phyloP scores from a whole-genome alignment of 805 yeast species.

The Lachancea cidri region DNA sequence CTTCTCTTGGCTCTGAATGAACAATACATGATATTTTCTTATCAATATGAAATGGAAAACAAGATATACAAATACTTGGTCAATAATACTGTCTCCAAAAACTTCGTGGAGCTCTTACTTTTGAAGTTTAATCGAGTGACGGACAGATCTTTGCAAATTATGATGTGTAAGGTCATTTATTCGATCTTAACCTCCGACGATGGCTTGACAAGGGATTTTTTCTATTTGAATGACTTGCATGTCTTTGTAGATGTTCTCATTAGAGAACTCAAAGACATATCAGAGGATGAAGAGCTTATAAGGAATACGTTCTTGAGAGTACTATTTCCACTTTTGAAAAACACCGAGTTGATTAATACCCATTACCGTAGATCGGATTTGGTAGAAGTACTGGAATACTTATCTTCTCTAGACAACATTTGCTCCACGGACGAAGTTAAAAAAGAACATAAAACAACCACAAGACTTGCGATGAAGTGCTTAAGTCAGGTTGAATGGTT shows the following conservation, averaged over 20 bases:
- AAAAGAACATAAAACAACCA: conserved; percentile 35
- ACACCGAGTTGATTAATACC: conserved; percentile 53
- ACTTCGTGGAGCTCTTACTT: conserved; percentile 64
- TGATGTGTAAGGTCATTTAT: conserved; percentile 75
- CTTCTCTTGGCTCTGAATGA: conserved; percentile 74
- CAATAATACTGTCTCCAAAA: conserved; percentile 39
- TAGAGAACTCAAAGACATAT: conserved; percentile 69
- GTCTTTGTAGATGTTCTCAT: conserved; percentile 79
- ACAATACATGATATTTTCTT: conserved; percentile 69
- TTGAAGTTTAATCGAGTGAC: conserved; percentile 70
- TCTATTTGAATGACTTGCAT: conserved; percentile 78
- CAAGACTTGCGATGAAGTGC: conserved; percentile 38
- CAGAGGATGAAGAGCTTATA: conserved; percentile 51
- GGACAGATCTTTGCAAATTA: conserved; percentile 65
- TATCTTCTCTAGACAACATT: conserved; percentile 31
- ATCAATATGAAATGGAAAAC: conserved; percentile 33
- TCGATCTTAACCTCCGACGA: conserved; percentile 59
- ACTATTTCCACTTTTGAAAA: conserved; percentile 61
- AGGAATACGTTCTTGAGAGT: conserved; percentile 73
- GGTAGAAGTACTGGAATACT: conserved; percentile 43
- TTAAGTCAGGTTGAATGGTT: conserved; percentile 34
- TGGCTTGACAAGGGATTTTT: conserved; percentile 51
- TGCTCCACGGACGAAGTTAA: conserved; percentile 19
- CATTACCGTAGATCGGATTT: conserved; percentile 57
- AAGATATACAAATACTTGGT: conserved; percentile 54